Evolutionary conservation across 768 basidiomycete genomes (phyloP), one percentile per base, ranked within the genome.

Genomic region (Lactarius hengduanensis): DNA sequence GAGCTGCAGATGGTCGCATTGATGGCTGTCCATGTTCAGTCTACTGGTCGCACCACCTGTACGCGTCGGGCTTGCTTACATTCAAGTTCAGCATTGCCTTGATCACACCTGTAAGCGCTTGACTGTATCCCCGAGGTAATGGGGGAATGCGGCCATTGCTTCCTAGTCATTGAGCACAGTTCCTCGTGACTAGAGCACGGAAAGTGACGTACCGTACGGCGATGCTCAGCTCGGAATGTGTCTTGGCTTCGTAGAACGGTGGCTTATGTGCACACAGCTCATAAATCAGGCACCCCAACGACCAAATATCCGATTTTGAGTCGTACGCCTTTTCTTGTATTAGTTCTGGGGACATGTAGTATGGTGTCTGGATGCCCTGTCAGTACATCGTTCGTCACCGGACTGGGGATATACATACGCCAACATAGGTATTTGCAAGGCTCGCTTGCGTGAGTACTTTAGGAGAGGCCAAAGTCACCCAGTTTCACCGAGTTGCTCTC

Each of bases 331-430:
- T 95, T 75, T 98, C 96, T 79, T 92, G 93, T 86, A 98, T 94
- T 40, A 98, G 83, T 76, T 99, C 96, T 0, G 97, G 97, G 1
- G 95, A 97, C 97, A 99, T 98, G 80, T 99, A 98, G 75, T 98
- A 96, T 3, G 97, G 97, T 3, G 97, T 99, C 95, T 98, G 72
- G n/a, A 47, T 18, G 22, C 26, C 28, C 41, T n/a, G 28, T 11
- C 43, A 40, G 57, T 11, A 57, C 22, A 40, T 32, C 2, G 7
- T 28, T 32, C 30, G 43, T 30, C 13, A 26, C 16, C 30, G 30
- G 56, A 36, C 55, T 13, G 32, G 41, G 26, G 45, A 61, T 8
- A 18, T 4, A 80, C 92, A 69, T 74, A 98, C 95, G 67, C 97
- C 96, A 69, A 98, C 97, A 66, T 98, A 99, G 40, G 97, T 99